Evolutionary conservation across 441 rosid species (phyloP).

Genomic region (Adansonia madagascariensis): DNA sequence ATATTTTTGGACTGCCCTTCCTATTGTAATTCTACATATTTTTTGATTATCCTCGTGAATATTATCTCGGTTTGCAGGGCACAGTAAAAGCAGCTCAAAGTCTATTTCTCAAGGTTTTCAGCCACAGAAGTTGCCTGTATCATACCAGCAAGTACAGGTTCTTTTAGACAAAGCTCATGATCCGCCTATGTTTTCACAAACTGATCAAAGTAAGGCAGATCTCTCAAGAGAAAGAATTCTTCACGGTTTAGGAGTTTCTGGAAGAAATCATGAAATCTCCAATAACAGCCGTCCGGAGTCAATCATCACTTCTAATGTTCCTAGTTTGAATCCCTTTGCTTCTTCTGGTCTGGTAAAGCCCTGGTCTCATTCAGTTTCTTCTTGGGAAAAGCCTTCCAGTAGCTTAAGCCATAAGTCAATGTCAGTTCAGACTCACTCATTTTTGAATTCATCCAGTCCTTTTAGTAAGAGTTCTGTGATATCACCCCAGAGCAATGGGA

Average conservation of each 20-base stretch:
- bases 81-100: constrained; percentile 40
- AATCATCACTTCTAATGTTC: constrained; percentile 51
- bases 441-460: constrained; percentile 54
- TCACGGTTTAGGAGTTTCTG: constrained; percentile 48
- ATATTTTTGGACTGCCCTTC: background rate
- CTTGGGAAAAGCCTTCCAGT: constrained; percentile 57
- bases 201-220: constrained; percentile 52
- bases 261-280: constrained; percentile 50
- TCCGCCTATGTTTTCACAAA: constrained; percentile 40
- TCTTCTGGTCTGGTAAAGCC: constrained; percentile 51
- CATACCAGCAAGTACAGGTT: constrained; percentile 53
- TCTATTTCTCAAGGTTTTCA: constrained; percentile 48
- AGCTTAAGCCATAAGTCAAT: constrained; percentile 59
- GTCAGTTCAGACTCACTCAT: constrained; percentile 53
- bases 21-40: constrained; percentile 16
- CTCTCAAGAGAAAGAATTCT: constrained; percentile 53
- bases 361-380: constrained; percentile 55
- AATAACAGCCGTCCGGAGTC: constrained; percentile 46
- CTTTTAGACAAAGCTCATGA: constrained; percentile 47
- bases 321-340: constrained; percentile 44
- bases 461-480: constrained; percentile 49
- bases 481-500: constrained; percentile 53
- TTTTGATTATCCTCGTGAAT: constrained; percentile 35
- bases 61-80: constrained; percentile 49
- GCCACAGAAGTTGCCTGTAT: constrained; percentile 39